Conservation (phyloP, 2,329 filamentous ascomycete genomes). For the Talaromyces sp. region DNA sequence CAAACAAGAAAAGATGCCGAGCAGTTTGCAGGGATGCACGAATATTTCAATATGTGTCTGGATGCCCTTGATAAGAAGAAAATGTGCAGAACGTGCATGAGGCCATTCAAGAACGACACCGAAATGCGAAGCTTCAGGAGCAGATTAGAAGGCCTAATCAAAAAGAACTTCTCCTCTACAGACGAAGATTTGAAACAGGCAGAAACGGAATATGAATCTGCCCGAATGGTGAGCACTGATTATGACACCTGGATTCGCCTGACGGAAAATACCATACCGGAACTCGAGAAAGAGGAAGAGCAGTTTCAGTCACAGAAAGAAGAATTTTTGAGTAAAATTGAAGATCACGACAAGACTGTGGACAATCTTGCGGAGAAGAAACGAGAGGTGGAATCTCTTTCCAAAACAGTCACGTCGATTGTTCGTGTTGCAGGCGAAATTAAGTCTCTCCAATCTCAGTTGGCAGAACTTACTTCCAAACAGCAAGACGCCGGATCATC, state of each 20-base stretch:
- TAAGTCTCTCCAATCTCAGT: slow-evolving; percentile 62
- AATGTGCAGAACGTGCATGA: slow-evolving; percentile 69
- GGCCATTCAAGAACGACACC: slow-evolving; percentile 58
- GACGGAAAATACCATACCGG: slow-evolving; percentile 62
- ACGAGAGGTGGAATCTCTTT: slow-evolving; percentile 68
- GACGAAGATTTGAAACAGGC: slow-evolving; percentile 58
- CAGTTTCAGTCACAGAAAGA: slow-evolving; percentile 58
- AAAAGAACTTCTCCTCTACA: slow-evolving; percentile 50
- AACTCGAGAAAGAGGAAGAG: slow-evolving; percentile 58
- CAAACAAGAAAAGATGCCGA: slow-evolving; percentile 58
- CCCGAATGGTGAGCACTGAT: slow-evolving; percentile 58
- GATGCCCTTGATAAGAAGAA: slow-evolving; percentile 61
- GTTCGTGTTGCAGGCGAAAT: slow-evolving; percentile 67
- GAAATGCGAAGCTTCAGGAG: slow-evolving; percentile 58
- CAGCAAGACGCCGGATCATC: slow-evolving; percentile 62
- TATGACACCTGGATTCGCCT: slow-evolving; percentile 72
- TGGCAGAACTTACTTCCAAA: slow-evolving; percentile 68
- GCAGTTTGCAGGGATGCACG: slow-evolving; percentile 60
- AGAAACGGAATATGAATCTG: slow-evolving; percentile 56
- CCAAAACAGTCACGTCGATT: slow-evolving; percentile 71
- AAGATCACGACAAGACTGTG: slow-evolving; percentile 62
- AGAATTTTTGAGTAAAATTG: slow-evolving; percentile 54
- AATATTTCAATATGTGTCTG: slow-evolving; percentile 66
- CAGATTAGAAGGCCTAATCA: slow-evolving; percentile 56
- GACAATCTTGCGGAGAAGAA: slow-evolving; percentile 58